phyloP scores from a whole-genome alignment of 2,329 filamentous ascomycete species.

The Nakataea oryzae region DNA sequence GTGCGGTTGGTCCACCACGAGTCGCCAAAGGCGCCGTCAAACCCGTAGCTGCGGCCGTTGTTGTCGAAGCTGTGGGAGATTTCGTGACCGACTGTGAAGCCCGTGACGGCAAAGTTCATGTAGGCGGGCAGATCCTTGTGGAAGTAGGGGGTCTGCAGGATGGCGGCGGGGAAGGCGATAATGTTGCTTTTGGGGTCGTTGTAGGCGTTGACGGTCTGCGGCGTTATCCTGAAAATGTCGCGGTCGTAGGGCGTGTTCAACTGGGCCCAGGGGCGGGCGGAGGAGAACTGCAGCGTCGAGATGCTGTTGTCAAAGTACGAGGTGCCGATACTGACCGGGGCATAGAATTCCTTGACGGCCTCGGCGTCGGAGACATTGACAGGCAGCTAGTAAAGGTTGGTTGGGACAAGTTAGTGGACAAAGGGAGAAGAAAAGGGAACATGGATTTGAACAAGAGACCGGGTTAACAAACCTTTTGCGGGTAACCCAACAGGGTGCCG shows the following conservation, averaged over 20 bases:
- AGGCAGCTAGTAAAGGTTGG: conserved; percentile 39
- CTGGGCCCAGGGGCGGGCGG: conserved; percentile 39
- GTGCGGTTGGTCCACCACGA: conserved; percentile 55
- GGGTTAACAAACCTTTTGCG: neutral
- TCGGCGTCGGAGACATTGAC: conserved; percentile 39
- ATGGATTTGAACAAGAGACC: neutral
- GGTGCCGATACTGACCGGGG: conserved; percentile 33
- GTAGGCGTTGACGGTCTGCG: conserved; percentile 51
- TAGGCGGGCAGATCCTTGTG: conserved; percentile 40
- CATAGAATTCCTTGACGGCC: conserved; percentile 42
- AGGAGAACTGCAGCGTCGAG: conserved; percentile 33
- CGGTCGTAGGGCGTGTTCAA: conserved; percentile 49
- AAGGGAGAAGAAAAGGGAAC: neutral
- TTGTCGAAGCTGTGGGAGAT: conserved; percentile 58
- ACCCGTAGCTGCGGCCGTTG: conserved; percentile 51
- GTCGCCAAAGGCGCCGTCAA: conserved; percentile 47
- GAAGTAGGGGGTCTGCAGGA: conserved; percentile 56
- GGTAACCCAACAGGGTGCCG: conserved; percentile 50
- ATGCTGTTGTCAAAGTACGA: conserved; percentile 47
- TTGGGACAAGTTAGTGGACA: neutral
- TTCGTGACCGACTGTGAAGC: conserved; percentile 52
- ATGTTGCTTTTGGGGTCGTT: conserved; percentile 53
- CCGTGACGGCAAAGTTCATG: conserved; percentile 52
- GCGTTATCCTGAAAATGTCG: conserved; percentile 49
- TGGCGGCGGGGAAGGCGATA: conserved; percentile 55